Conservation (phyloP, 306 rosid genomes). For the Trichosanthes cucumerina region DNA sequence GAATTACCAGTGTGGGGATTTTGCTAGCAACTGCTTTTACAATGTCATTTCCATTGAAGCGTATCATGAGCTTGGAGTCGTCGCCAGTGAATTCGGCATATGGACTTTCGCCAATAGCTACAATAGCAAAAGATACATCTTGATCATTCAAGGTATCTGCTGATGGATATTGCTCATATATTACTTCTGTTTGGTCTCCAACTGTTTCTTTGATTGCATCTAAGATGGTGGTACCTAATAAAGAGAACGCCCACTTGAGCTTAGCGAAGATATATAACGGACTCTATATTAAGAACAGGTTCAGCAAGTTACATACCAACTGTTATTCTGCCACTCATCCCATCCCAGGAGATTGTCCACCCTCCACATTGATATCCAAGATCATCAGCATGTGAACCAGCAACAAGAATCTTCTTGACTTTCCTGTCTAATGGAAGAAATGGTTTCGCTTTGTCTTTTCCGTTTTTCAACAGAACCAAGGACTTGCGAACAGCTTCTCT, state of each 20-base stretch:
- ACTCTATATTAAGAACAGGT: not conserved
- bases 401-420: constrained; percentile 60
- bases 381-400: constrained; percentile 76
- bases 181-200: constrained; percentile 48
- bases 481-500: constrained; percentile 82
- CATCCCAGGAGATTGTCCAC: constrained; percentile 67
- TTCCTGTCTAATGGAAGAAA: constrained; percentile 67
- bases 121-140: constrained; percentile 58
- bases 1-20: constrained; percentile 65
- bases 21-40: constrained; percentile 48
- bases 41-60: constrained; percentile 39
- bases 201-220: constrained; percentile 63
- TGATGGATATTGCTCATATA: constrained; percentile 45
- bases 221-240: constrained; percentile 67
- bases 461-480: constrained; percentile 78
- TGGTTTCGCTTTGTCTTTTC: constrained; percentile 44
- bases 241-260: not conserved
- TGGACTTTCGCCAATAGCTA: constrained; percentile 72
- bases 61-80: constrained; percentile 43
- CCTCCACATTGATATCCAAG: constrained; percentile 92
- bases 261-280: not conserved
- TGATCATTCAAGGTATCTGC: constrained; percentile 28
- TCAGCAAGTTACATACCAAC: constrained; percentile 33
- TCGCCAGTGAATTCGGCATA: constrained; percentile 69
- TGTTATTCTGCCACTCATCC: constrained; percentile 52